Conservation (phyloP, 768 basidiomycete species). For the Leccinum broughii region DNA sequence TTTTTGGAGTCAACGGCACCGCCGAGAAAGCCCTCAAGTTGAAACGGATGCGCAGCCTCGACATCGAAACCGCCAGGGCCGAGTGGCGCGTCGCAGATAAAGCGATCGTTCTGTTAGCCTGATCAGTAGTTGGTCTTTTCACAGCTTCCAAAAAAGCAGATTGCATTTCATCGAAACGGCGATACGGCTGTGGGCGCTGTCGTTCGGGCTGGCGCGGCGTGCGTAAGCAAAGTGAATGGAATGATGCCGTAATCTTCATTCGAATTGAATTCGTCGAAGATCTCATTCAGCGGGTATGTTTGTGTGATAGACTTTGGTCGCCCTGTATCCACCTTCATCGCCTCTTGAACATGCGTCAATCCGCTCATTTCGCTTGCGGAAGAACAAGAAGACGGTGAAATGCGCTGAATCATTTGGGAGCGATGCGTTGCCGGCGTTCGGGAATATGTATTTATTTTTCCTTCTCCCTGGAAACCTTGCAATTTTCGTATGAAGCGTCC, state of each 20-base stretch:
- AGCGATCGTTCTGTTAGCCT: conserved; percentile 46
- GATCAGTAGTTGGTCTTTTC: conserved; percentile 13
- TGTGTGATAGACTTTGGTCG: conserved; percentile 1
- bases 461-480: not conserved
- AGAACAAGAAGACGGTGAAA: not conserved
- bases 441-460: not conserved
- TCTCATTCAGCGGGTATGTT: not conserved
- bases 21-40: conserved; percentile 42
- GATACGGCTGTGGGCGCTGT: not conserved
- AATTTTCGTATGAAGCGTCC: not conserved
- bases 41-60: conserved; percentile 57
- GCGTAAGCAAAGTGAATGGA: not conserved
- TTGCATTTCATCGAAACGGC: conserved; percentile 6
- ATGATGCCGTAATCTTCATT: conserved; percentile 1
- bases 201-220: not conserved
- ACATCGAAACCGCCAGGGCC: conserved; percentile 62
- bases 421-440: not conserved
- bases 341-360: not conserved
- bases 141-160: conserved; percentile 4
- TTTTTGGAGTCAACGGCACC: conserved; percentile 20
- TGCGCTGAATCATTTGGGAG: not conserved
- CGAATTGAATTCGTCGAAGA: not conserved
- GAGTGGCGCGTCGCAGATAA: conserved; percentile 66
- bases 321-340: not conserved
- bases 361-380: not conserved